phyloP scores from a whole-genome alignment of 352 stramenopile genomes.

The Phytophthora tubulina region DNA sequence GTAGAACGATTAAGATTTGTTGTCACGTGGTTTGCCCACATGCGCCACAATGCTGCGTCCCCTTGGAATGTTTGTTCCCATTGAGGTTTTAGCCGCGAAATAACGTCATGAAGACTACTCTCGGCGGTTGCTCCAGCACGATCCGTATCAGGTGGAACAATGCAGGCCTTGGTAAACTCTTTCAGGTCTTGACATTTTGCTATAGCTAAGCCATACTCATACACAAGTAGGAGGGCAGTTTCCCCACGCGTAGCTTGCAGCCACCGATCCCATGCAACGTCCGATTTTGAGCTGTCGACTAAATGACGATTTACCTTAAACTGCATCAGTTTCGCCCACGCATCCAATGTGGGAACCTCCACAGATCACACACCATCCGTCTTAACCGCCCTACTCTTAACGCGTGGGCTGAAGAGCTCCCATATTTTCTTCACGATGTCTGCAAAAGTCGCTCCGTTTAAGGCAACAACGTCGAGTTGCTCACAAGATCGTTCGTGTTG shows the following conservation, averaged over 20 bases:
- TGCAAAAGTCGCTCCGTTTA: conserved; percentile 1
- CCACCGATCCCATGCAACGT: neutral
- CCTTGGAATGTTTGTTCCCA: conserved; percentile 16
- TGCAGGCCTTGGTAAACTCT: neutral
- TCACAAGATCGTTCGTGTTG: conserved; percentile 7
- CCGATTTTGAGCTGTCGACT: neutral
- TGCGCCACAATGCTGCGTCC: conserved; percentile 2
- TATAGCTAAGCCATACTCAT: conserved; percentile 5
- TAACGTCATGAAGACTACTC: neutral
- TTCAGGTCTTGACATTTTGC: neutral
- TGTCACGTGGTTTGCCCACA: conserved; percentile 18
- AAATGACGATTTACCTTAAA: neutral
- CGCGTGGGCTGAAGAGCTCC: neutral
- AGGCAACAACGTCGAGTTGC: conserved; percentile 1
- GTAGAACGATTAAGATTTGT: conserved; percentile 18
- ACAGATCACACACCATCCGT: too few relatives aligned
- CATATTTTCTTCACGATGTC: neutral
- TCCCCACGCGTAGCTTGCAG: neutral
- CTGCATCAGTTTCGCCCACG: neutral
- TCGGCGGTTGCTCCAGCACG: neutral
- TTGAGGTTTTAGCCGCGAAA: neutral
- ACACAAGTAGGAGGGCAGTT: conserved; percentile 1
- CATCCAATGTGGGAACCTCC: too few relatives aligned
- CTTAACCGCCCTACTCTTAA: neutral
- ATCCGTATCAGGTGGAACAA: neutral